Evolutionary conservation across 2,329 filamentous ascomycete species (phyloP).

Genomic region (Coniochaeta prunicola): DNA sequence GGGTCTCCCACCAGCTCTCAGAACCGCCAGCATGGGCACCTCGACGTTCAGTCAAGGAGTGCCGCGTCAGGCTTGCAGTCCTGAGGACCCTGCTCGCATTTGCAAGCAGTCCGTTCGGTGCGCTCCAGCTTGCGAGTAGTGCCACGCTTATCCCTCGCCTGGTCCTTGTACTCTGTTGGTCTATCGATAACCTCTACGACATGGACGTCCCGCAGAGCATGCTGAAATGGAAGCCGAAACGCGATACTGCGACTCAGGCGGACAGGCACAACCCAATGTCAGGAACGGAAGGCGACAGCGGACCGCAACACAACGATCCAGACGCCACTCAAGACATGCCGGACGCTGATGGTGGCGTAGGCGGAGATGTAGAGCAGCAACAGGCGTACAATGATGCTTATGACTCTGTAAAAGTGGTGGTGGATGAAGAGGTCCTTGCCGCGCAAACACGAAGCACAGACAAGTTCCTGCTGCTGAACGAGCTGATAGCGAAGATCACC

Average conservation of each 20-base stretch:
- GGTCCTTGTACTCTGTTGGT: slow-evolving; percentile 53
- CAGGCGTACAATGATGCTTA: neutral
- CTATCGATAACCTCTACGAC: slow-evolving; percentile 70
- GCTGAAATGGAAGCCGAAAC: neutral
- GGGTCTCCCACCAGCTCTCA: slow-evolving; percentile 54
- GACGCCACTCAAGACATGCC: slow-evolving; percentile 3
- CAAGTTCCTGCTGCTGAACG: slow-evolving; percentile 25
- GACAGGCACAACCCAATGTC: neutral
- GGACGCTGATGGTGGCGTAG: neutral
- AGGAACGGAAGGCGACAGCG: neutral
- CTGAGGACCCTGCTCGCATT: slow-evolving; percentile 53
- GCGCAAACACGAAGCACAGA: slow-evolving; percentile 2
- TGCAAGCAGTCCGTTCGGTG: slow-evolving; percentile 54
- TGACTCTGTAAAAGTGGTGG: too few relatives aligned
- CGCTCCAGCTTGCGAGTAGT: slow-evolving; percentile 59
- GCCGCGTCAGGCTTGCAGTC: slow-evolving; percentile 34
- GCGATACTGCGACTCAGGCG: neutral
- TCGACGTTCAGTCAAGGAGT: slow-evolving; percentile 22
- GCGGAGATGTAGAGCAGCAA: neutral
- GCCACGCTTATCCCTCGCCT: slow-evolving; percentile 65
- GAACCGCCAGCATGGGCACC: slow-evolving; percentile 42
- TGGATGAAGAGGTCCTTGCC: neutral
- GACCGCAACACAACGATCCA: neutral
- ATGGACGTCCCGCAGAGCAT: slow-evolving; percentile 31
- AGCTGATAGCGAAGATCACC: slow-evolving; percentile 40